These are phyloP conservation scores for Pachysolen tannophilus DNA, from an alignment of 805 yeast genomes.

Conservation along the genomic window DNA sequence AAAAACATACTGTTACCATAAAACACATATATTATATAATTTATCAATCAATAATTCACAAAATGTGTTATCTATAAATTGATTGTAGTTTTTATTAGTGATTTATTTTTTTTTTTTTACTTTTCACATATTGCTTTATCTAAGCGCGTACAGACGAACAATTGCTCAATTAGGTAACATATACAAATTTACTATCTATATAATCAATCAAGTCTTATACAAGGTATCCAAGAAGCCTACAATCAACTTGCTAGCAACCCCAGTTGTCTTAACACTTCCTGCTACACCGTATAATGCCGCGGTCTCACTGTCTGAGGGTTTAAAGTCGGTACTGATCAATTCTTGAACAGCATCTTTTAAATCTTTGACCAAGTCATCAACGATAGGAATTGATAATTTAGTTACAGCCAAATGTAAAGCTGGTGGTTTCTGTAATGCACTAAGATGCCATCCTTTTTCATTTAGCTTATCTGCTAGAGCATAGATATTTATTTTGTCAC, in stretches of 20 bases:
- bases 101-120: not conserved
- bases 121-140: not conserved
- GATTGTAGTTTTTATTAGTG: not conserved
- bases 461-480: constrained; percentile 66
- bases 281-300: constrained; percentile 95
- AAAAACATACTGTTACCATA: too few species aligned
- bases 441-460: constrained; percentile 80
- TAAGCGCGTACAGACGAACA: not conserved
- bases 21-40: too few species aligned
- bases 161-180: constrained; percentile 10
- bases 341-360: constrained; percentile 37
- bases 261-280: constrained; percentile 77
- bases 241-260: constrained; percentile 74
- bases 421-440: constrained; percentile 80
- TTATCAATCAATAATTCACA: too few species aligned
- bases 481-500: constrained; percentile 55
- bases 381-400: constrained; percentile 50
- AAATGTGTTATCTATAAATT: too few species aligned
- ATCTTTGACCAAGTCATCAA: constrained; percentile 50
- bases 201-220: too few species aligned
- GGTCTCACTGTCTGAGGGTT: constrained; percentile 42
- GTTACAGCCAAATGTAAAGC: constrained; percentile 92
- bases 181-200: too few species aligned
- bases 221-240: constrained; percentile 76
- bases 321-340: constrained; percentile 30